phyloP scores from a whole-genome alignment of 2,329 filamentous ascomycete species.

The Sclerotinia nivalis region DNA sequence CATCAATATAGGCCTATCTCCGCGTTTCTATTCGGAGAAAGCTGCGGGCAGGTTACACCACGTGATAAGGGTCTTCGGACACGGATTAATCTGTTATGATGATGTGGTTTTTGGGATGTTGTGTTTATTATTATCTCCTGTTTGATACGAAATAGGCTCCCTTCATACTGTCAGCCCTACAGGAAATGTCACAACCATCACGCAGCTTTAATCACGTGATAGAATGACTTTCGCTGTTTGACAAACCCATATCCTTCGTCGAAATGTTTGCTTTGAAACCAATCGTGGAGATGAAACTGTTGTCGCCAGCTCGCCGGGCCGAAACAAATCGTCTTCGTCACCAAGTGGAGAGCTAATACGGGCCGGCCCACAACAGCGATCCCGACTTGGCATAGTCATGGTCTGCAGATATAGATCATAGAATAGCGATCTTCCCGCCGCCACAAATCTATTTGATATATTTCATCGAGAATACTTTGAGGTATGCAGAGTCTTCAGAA shows the following conservation, averaged over 20 bases:
- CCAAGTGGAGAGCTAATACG: conserved; percentile 6
- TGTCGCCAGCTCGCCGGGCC: background rate
- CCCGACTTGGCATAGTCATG: conserved; percentile 14
- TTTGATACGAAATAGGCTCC: background rate
- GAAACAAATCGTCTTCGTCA: conserved; percentile 1
- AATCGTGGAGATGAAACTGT: background rate
- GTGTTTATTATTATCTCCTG: background rate
- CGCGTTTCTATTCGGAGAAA: background rate
- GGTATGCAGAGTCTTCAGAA: background rate
- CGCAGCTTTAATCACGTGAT: background rate
- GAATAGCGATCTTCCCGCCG: background rate
- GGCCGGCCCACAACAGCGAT: conserved; percentile 8
- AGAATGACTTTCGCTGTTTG: no score
- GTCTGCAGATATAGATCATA: background rate
- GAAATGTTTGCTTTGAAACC: background rate
- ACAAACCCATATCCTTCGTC: background rate
- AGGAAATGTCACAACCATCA: background rate
- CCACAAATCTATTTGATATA: background rate
- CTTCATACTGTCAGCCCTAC: background rate
- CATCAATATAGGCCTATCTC: background rate
- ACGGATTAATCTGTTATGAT: background rate
- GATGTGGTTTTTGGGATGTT: background rate
- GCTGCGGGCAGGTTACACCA: background rate
- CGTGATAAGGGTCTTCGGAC: background rate
- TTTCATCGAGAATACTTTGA: background rate